Conservation (phyloP, 768 basidiomycete species). For the Kondoa malvinella region DNA sequence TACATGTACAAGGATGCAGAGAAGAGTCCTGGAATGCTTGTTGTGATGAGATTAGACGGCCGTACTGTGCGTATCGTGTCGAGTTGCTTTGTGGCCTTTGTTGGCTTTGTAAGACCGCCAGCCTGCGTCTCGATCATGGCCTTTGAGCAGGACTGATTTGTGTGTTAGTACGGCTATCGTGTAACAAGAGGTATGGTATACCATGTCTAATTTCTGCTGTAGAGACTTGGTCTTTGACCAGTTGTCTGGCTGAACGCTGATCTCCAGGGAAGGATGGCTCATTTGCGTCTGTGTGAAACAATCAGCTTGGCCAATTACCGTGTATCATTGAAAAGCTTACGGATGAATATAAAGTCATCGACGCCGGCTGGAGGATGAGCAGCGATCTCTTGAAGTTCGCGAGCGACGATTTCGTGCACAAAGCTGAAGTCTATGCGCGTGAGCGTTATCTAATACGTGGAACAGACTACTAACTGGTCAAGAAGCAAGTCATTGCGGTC, state of each 20-base stretch:
- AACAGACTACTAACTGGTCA: not conserved
- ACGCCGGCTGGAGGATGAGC: not conserved
- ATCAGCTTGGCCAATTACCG: not conserved
- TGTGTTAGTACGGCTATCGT: not conserved
- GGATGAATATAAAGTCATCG: not conserved
- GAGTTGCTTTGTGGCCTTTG: not conserved
- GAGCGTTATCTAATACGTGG: not conserved
- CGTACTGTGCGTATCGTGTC: not conserved
- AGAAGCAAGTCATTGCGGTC: not conserved
- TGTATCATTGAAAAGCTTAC: not conserved
- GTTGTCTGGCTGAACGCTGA: not conserved
- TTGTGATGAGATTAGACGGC: not conserved
- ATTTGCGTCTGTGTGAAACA: not conserved
- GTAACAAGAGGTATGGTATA: not conserved
- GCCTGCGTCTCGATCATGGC: not conserved
- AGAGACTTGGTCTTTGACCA: not conserved
- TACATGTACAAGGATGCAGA: not conserved
- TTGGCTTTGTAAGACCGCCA: not conserved
- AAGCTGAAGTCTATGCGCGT: constrained; percentile 2
- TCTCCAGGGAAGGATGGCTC: constrained; percentile 3
- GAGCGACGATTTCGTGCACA: not conserved
- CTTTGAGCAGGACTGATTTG: constrained; percentile 1
- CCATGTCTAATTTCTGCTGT: not conserved
- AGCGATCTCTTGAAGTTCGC: constrained; percentile 3
- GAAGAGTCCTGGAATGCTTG: not conserved